phyloP scores from a whole-genome alignment of 164 flowering plant genomes.

The Vitis rupestris region DNA sequence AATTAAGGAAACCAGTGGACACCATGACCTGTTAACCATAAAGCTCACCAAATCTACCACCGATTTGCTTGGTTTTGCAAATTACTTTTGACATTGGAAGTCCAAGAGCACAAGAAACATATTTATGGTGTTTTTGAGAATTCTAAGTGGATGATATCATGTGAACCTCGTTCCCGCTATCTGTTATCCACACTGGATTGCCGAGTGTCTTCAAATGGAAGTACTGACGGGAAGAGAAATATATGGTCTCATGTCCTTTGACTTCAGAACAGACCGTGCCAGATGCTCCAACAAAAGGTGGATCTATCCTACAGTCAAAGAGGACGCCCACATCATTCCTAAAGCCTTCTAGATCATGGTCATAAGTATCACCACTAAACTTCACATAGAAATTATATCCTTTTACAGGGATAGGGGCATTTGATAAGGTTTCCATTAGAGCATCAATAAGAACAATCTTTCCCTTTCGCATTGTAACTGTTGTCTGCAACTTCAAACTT shows the following conservation, averaged over 20 bases:
- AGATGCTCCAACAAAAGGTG: constrained; percentile 75
- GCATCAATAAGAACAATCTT: constrained; percentile 49
- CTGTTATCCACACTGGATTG: too few relatives aligned
- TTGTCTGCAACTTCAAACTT: constrained; percentile 53
- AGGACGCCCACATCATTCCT: constrained; percentile 25
- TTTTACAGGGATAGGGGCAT: constrained; percentile 63
- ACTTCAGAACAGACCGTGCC: constrained; percentile 42
- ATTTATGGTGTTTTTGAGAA: too few relatives aligned
- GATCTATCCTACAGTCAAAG: constrained; percentile 70
- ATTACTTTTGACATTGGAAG: too few relatives aligned
- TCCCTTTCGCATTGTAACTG: constrained; percentile 49
- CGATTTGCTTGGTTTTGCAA: too few relatives aligned
- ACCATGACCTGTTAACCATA: too few relatives aligned
- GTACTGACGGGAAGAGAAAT: constrained; percentile 52
- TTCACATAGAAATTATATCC: constrained; percentile 71
- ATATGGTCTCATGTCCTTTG: constrained; percentile 38
- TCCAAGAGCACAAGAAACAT: too few relatives aligned
- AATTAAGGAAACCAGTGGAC: too few relatives aligned
- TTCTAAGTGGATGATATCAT: too few relatives aligned
- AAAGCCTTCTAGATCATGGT: constrained; percentile 19
- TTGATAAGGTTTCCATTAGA: constrained; percentile 62
- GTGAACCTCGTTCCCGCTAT: too few relatives aligned
- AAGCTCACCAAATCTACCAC: too few relatives aligned
- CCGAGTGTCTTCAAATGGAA: constrained; percentile 5
- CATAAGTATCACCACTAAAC: constrained; percentile 33